These are phyloP conservation scores for Alternaria burnsii DNA, from an alignment of 2,329 filamentous ascomycete species.

Conservation along the genomic window DNA sequence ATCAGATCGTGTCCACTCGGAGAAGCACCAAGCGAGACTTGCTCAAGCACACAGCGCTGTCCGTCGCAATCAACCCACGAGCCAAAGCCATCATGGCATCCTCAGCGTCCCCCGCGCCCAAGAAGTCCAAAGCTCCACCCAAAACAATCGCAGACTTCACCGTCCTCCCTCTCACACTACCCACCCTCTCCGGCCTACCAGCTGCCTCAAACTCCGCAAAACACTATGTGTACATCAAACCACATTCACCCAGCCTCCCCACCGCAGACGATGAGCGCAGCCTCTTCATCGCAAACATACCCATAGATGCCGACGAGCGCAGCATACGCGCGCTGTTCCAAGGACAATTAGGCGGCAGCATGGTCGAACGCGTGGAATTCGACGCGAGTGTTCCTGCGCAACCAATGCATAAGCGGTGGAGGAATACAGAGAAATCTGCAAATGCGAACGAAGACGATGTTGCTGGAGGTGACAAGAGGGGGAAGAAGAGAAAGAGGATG, in stretches of 20 bases:
- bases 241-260: slow-evolving; percentile 75
- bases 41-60: not conserved
- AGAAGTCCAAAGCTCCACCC: slow-evolving; percentile 28
- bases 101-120: slow-evolving; percentile 22
- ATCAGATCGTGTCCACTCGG: not conserved
- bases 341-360: slow-evolving; percentile 75
- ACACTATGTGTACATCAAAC: slow-evolving; percentile 88
- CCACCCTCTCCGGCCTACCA: slow-evolving; percentile 54
- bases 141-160: slow-evolving; percentile 67
- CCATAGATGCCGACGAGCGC: slow-evolving; percentile 79
- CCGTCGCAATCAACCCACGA: slow-evolving; percentile 10
- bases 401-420: slow-evolving; percentile 60
- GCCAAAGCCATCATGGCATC: slow-evolving; percentile 28
- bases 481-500: slow-evolving; percentile 65
- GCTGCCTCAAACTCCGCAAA: slow-evolving; percentile 59
- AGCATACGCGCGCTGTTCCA: slow-evolving; percentile 81
- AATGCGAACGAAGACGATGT: slow-evolving; percentile 38
- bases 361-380: slow-evolving; percentile 81
- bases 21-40: not conserved
- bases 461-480: slow-evolving; percentile 16
- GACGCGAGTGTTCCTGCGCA: slow-evolving; percentile 55
- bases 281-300: slow-evolving; percentile 90
- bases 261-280: slow-evolving; percentile 75
- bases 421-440: slow-evolving; percentile 35
- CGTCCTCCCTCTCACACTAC: slow-evolving; percentile 72